These are phyloP conservation scores for Penicillium sclerotiorum DNA, from an alignment of 2,329 filamentous ascomycete species.

Conservation along the genomic window DNA sequence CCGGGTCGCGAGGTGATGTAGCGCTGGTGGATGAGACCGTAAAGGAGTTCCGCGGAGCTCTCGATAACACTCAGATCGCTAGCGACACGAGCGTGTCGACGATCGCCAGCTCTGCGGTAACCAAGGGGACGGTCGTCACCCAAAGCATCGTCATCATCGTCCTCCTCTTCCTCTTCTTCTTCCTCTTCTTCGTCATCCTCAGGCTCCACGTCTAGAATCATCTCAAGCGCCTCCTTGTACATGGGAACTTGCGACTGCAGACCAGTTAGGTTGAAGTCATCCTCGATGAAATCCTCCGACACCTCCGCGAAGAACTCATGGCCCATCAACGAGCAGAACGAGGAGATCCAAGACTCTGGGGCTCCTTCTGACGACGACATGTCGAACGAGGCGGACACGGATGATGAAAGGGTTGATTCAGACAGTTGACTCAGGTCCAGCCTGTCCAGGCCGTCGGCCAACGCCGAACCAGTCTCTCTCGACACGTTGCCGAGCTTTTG, in stretches of 20 bases:
- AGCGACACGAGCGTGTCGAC: conserved; percentile 81
- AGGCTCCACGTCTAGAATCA: conserved; percentile 98
- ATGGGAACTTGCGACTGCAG: conserved; percentile 93
- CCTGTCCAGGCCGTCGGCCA: conserved; percentile 52
- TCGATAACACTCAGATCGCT: conserved; percentile 95
- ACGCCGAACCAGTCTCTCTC: conserved; percentile 47
- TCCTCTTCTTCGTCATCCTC: conserved; percentile 76
- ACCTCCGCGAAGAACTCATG: conserved; percentile 99
- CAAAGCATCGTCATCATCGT: conserved; percentile 69
- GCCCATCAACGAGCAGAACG: conserved; percentile 91
- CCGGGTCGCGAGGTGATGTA: conserved; percentile 96
- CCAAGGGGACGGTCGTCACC: conserved; percentile 54
- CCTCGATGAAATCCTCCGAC: conserved; percentile 98
- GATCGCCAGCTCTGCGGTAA: conserved; percentile 60
- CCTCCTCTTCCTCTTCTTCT: conserved; percentile 68
- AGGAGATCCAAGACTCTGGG: conserved; percentile 94
- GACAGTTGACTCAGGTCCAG: conserved; percentile 51
- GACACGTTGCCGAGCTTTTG: conserved; percentile 47
- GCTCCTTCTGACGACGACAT: conserved; percentile 52
- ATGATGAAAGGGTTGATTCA: conserved; percentile 45
- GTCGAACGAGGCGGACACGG: conserved; percentile 43
- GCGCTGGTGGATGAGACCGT: conserved; percentile 96
- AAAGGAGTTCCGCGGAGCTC: conserved; percentile 95
- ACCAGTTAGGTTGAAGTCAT: conserved; percentile 98
- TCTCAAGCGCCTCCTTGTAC: conserved; percentile 99